Percentiles rank a stretch among this genome's conserved stretches.
Conservation (phyloP, 306 rosid genomes). For the Malus orientalis region DNA sequence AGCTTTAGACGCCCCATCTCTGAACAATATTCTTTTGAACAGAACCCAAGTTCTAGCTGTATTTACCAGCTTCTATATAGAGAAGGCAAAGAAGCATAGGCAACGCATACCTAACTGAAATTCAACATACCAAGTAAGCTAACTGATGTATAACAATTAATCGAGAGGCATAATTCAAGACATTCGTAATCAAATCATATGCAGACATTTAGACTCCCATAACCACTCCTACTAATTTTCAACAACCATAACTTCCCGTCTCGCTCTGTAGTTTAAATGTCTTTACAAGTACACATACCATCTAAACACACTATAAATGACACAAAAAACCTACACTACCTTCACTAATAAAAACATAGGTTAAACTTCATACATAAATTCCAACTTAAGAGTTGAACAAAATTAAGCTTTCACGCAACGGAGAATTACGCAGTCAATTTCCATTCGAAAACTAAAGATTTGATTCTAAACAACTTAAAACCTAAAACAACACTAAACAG, state of each 20-base stretch:
- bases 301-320: not conserved
- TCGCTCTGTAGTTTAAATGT: not conserved
- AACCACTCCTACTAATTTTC: not conserved
- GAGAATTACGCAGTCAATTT: not conserved
- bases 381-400: not conserved
- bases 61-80: not conserved
- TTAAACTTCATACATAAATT: not conserved
- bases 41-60: slow-evolving; percentile 11
- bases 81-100: slow-evolving; percentile 6
- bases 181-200: not conserved
- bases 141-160: not conserved
- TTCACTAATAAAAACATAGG: not conserved
- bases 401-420: not conserved
- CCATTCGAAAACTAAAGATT: not conserved
- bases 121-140: not conserved
- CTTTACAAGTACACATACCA: not conserved
- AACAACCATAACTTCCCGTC: not conserved
- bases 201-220: not conserved
- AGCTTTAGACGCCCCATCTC: slow-evolving; percentile 76
- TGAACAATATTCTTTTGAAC: slow-evolving; percentile 11
- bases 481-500: not conserved
- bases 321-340: not conserved
- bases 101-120: slow-evolving; percentile 1
- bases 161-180: not conserved
- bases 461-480: not conserved